A percentile compares a stretch with the other conserved stretches of the same genome.
These are phyloP conservation scores for Neurospora sp. DNA, from an alignment of 495 filamentous ascomycete species.

Conservation along the genomic window DNA sequence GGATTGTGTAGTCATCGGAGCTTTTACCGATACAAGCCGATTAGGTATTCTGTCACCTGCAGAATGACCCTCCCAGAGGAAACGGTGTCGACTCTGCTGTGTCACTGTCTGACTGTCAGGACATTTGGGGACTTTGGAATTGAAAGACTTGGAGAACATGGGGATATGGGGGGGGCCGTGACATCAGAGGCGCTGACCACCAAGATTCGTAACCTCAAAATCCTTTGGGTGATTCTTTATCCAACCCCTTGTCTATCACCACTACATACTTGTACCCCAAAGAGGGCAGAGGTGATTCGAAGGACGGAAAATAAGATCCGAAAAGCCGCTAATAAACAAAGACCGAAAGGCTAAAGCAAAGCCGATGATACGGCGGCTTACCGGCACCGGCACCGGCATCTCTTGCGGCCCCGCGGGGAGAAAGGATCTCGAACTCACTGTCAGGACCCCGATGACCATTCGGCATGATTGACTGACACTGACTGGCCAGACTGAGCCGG, in stretches of 20 bases:
- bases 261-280: too few relatives aligned
- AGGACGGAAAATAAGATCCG: too few relatives aligned
- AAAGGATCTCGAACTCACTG: not conserved
- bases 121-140: not conserved
- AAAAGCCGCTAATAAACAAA: too few relatives aligned
- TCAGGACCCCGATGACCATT: too few relatives aligned
- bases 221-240: not conserved
- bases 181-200: not conserved
- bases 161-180: too few relatives aligned
- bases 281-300: too few relatives aligned
- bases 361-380: not conserved
- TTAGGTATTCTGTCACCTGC: too few relatives aligned
- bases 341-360: not conserved
- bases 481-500: too few relatives aligned
- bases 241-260: not conserved
- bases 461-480: too few relatives aligned
- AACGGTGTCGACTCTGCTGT: not conserved
- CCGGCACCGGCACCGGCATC: not conserved
- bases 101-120: not conserved
- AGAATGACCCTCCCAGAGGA: too few relatives aligned
- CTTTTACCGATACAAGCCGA: not conserved
- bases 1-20: too few relatives aligned
- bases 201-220: not conserved
- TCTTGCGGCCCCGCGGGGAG: not conserved
- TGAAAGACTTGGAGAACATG: too few relatives aligned